phyloP scores from a whole-genome alignment of 148 eudicot genomes.

The Silene conica region DNA sequence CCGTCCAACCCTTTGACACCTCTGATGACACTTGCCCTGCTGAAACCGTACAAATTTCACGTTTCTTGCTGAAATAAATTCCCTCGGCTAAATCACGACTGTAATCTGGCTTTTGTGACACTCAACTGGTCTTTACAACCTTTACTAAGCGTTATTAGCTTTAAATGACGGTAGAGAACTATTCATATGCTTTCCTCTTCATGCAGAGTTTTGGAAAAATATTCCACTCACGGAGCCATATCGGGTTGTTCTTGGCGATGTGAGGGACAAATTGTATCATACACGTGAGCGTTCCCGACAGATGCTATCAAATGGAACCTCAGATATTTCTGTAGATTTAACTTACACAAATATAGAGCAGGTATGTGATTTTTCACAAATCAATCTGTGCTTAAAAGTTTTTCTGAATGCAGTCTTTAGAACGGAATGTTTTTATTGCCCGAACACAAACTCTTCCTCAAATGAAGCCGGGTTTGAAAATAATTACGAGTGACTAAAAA shows the following conservation, averaged over 20 bases:
- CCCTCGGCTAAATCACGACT: too few species aligned
- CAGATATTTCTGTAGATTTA: conserved; percentile 81
- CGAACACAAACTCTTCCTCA: too few species aligned
- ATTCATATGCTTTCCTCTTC: conserved; percentile 1
- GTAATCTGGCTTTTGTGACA: too few species aligned
- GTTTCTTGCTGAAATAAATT: neutral
- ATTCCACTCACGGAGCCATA: conserved; percentile 90
- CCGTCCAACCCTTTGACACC: too few species aligned
- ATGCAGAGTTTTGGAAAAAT: conserved; percentile 91
- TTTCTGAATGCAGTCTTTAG: neutral
- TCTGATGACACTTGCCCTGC: too few species aligned
- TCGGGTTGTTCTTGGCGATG: conserved; percentile 91
- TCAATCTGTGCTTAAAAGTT: neutral
- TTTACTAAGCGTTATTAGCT: neutral
- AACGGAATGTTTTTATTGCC: too few species aligned
- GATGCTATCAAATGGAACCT: conserved; percentile 63
- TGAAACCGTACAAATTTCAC: neutral
- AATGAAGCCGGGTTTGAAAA: too few species aligned
- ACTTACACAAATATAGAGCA: conserved; percentile 74
- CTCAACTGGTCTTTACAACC: too few species aligned
- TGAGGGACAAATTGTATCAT: conserved; percentile 82
- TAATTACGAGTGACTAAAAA: too few species aligned
- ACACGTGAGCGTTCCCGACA: conserved; percentile 95
- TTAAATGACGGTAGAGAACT: too few species aligned
- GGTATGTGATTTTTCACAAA: conserved; percentile 34